A percentile compares a stretch with the other conserved stretches of the same genome.
phyloP scores from a whole-genome alignment of 2,329 filamentous ascomycete species.

The Microcyclosporella mali region DNA sequence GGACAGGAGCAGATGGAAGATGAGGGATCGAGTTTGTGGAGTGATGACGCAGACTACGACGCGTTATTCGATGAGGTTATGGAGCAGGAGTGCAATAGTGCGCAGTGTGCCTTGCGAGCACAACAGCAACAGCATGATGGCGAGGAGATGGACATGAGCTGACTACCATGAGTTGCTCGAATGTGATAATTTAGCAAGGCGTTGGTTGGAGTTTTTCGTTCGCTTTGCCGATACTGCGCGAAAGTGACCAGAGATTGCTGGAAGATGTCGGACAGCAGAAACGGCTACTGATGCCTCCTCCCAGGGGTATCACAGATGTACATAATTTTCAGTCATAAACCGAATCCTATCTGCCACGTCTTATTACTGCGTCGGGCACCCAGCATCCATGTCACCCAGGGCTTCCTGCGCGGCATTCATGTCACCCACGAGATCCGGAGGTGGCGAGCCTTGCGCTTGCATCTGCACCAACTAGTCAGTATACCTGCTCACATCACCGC shows the following conservation, averaged over 20 bases:
- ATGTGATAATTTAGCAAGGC: conserved; percentile 23
- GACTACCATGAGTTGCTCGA: conserved; percentile 2
- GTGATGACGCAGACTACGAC: conserved; percentile 57
- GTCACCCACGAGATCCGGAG: conserved; percentile 83
- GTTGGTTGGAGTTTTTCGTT: conserved; percentile 14
- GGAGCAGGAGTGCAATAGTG: conserved; percentile 32
- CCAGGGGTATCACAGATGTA: conserved; percentile 25
- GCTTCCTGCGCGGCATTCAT: conserved; percentile 75
- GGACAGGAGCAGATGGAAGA: conserved; percentile 12
- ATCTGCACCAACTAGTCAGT: conserved; percentile 49
- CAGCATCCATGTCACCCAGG: conserved; percentile 49
- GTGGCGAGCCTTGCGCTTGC: conserved; percentile 90
- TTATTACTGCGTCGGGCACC: conserved; percentile 56
- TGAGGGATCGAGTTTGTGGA: conserved; percentile 35
- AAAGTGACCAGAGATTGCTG: neutral
- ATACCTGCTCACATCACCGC: neutral
- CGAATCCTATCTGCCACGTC: conserved; percentile 1
- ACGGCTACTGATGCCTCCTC: neutral
- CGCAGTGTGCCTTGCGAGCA: conserved; percentile 1
- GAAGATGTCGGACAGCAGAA: no score
- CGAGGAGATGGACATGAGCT: conserved; percentile 34
- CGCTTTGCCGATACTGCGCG: neutral
- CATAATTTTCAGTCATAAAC: conserved; percentile 7
- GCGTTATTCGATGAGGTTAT: conserved; percentile 60
- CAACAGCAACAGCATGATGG: conserved; percentile 18